These are phyloP conservation scores for Anaeramoeba flamelloides DNA, from an alignment of 78 protist species.

Conservation along the genomic window DNA sequence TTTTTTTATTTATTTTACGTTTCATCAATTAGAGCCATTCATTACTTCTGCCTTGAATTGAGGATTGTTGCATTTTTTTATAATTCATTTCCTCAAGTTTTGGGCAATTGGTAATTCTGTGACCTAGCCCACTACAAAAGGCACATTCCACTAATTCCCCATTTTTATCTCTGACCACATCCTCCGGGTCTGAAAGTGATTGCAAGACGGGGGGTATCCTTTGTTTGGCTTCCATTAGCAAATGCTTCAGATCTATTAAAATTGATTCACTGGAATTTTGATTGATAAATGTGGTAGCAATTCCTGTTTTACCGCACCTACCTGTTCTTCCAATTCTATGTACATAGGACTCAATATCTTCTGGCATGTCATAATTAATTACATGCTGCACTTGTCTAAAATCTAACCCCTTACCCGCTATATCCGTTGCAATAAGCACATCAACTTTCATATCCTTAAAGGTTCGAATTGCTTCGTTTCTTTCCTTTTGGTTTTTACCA, in stretches of 20 bases:
- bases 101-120: conserved; percentile 66
- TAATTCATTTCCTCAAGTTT: conserved; percentile 10
- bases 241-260: conserved; percentile 72
- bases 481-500: conserved; percentile 73
- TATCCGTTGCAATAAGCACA: conserved; percentile 83
- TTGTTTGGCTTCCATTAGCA: conserved; percentile 84
- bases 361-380: conserved; percentile 51
- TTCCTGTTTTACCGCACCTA: background rate
- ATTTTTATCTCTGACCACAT: no score
- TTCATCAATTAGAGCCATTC: no score
- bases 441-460: conserved; percentile 55
- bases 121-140: conserved; percentile 92
- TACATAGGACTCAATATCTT: conserved; percentile 78
- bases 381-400: conserved; percentile 80
- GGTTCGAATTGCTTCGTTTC: conserved; percentile 58
- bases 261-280: conserved; percentile 35
- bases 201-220: conserved; percentile 23
- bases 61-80: background rate
- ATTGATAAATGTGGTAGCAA: conserved; percentile 2
- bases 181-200: conserved; percentile 11
- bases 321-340: background rate
- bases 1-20: no score
- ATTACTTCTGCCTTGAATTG: no score
- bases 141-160: conserved; percentile 46
- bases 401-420: conserved; percentile 69